Percentiles rank a stretch among this genome's conserved stretches.
phyloP scores from a whole-genome alignment of 495 filamentous ascomycete species.

The Penicillium riverlandense region DNA sequence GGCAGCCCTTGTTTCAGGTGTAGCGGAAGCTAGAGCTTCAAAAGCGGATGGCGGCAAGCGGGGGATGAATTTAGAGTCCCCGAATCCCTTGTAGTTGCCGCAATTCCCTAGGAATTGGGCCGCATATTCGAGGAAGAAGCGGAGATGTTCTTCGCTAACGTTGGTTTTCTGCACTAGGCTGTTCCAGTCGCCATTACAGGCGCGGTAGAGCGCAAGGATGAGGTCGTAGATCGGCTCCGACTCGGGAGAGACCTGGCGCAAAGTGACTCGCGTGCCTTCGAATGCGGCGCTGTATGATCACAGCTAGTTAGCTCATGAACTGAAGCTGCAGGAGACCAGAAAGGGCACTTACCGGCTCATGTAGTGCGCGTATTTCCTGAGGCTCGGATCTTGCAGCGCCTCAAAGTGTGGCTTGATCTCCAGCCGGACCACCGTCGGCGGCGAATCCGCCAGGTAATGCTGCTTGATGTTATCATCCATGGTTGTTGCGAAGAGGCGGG shows the following conservation, averaged over 20 bases:
- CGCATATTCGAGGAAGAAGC: conserved; percentile 78
- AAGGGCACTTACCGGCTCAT: conserved; percentile 62
- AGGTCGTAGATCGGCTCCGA: conserved; percentile 88
- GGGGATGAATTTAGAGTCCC: conserved; percentile 91
- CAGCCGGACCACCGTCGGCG: conserved; percentile 77
- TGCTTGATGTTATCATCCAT: conserved; percentile 39
- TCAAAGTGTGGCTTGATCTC: conserved; percentile 88
- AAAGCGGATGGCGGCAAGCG: conserved; percentile 60
- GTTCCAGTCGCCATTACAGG: conserved; percentile 73
- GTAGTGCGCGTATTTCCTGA: conserved; percentile 77
- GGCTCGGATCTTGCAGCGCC: conserved; percentile 64
- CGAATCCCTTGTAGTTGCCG: conserved; percentile 96
- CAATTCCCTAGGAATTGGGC: conserved; percentile 83
- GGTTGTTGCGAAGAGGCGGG: conserved; percentile 1
- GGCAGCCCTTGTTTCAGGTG: conserved; percentile 50
- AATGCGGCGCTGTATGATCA: conserved; percentile 63
- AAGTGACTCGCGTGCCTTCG: conserved; percentile 73
- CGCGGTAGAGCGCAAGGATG: conserved; percentile 70
- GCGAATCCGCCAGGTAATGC: conserved; percentile 84
- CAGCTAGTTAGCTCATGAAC: conserved; percentile 4
- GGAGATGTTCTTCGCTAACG: conserved; percentile 60
- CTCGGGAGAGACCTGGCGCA: conserved; percentile 86
- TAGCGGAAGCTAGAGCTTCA: conserved; percentile 60
- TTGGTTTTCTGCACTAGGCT: conserved; percentile 60
- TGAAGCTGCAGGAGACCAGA: not conserved